Evolutionary conservation across 768 basidiomycete genomes (phyloP), one percentile per base, ranked within the genome.

Genomic region (Lentinula edodes): DNA sequence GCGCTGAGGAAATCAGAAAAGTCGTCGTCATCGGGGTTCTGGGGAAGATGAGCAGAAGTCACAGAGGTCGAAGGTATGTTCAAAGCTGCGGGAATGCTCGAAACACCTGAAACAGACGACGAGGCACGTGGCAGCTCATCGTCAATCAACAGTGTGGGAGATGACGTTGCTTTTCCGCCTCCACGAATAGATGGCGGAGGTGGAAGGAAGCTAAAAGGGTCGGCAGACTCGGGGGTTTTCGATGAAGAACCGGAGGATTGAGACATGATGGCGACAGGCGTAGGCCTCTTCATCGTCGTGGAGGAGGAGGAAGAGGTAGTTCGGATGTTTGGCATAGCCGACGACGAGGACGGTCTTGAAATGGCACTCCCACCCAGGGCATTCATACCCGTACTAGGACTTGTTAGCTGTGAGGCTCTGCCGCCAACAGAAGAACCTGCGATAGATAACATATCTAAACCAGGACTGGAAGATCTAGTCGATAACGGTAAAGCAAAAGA

Each of bases 1-100:
- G 76, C 73, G 4, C 74, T 71, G 57, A 72, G 63, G 66, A 83
- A 81, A 42, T 83, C 83, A 5, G 80, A 75, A 65, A 87, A 89
- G 52, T 86, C 83, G 60, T 80, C 79, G 58, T 85, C 81, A 52
- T 77, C 76, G 45, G 64, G 67, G 69, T 65, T 7, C 73, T 58
- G 23, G 28, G 71, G 61, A 38, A 68, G 64, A 55, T 74, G 71
- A 23, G 71, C 71, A 3, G 74, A 68, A 42, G 73, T 28, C 28
- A 3, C 28, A 28, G 28, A 28, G 28, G 28, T 28, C 28, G 28
- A 28, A 28, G 28, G 28, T 28, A 28, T 28, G 28, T 28, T 28
- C 3, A 28, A 28, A 28, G 28, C 28, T 28, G 28, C 66, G 55
- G 72, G 55, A 58, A 67, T 64, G 55, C 73, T 68, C n/a, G 16